Conservation (phyloP, 192 early-diverging fungal genomes). For the Rhizoclosmatium globosum region DNA sequence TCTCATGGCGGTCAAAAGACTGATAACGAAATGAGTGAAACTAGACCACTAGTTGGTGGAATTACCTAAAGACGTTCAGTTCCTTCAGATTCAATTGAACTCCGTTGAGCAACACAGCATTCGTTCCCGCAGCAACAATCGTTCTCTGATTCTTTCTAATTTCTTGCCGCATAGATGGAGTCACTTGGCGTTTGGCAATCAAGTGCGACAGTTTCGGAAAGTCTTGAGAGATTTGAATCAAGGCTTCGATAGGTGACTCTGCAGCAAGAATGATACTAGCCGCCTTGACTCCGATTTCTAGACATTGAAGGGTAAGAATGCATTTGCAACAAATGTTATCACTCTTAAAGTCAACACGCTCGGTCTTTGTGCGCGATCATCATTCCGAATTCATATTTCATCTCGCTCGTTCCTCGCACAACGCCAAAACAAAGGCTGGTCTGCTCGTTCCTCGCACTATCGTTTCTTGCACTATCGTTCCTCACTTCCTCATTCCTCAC, state of each 20-base stretch:
- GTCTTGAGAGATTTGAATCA: slow-evolving; percentile 79
- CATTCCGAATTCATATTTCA: slow-evolving; percentile 11
- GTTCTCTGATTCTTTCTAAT: slow-evolving; percentile 44
- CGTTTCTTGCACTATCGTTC: too few species aligned
- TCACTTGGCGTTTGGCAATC: slow-evolving; percentile 59
- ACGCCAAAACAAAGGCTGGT: too few species aligned
- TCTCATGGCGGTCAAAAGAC: slow-evolving; percentile 41
- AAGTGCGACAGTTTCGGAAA: slow-evolving; percentile 90
- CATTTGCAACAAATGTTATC: slow-evolving; percentile 24
- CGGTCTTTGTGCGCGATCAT: too few species aligned
- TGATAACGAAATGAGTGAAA: neutral
- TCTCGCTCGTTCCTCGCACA: too few species aligned
- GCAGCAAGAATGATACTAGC: slow-evolving; percentile 74
- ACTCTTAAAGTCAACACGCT: too few species aligned
- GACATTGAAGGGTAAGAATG: slow-evolving; percentile 8
- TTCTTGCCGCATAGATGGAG: slow-evolving; percentile 53
- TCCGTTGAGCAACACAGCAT: slow-evolving; percentile 54
- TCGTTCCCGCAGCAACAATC: slow-evolving; percentile 19
- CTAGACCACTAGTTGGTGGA: neutral
- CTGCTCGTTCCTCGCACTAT: too few species aligned
- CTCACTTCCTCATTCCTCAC: too few species aligned
- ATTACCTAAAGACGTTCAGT: slow-evolving; percentile 50
- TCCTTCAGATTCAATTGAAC: slow-evolving; percentile 38
- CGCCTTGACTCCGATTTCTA: slow-evolving; percentile 74
- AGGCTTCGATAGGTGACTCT: slow-evolving; percentile 65